A percentile compares a stretch with the other conserved stretches of the same genome.
phyloP scores from a whole-genome alignment of 2,329 filamentous ascomycete genomes.

The Alternaria rosae region DNA sequence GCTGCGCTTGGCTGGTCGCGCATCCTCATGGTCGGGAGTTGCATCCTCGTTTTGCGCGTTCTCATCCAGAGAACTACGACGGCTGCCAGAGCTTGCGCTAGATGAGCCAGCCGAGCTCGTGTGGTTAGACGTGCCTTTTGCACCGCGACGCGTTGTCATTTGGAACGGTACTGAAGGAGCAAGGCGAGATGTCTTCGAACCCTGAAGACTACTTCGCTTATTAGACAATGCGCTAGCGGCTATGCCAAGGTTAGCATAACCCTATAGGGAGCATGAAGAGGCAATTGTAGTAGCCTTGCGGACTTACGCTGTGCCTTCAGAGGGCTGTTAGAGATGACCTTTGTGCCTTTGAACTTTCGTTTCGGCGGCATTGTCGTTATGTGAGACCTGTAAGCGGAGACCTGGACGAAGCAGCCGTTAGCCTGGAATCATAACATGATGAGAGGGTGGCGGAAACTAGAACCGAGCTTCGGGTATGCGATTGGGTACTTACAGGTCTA shows the following conservation, averaged over 20 bases:
- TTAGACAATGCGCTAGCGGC: constrained; percentile 43
- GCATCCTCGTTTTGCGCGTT: constrained; percentile 39
- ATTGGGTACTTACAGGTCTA: constrained; percentile 19
- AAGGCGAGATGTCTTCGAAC: constrained; percentile 50
- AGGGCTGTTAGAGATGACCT: constrained; percentile 22
- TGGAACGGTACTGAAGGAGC: constrained; percentile 57
- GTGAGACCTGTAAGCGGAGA: constrained; percentile 9
- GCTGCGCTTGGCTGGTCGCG: constrained; percentile 48
- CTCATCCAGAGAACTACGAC: constrained; percentile 50
- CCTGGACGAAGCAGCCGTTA: constrained; percentile 25
- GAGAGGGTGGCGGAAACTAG: not conserved
- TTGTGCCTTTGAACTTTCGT: constrained; percentile 39
- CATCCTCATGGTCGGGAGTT: constrained; percentile 43
- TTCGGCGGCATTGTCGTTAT: constrained; percentile 43
- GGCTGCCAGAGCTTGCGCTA: constrained; percentile 46
- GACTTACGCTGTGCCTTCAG: constrained; percentile 32
- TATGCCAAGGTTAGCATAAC: constrained; percentile 48
- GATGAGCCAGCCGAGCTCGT: constrained; percentile 46
- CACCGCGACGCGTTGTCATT: constrained; percentile 58
- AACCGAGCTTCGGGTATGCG: not conserved
- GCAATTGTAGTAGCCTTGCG: constrained; percentile 11
- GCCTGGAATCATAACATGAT: constrained; percentile 18
- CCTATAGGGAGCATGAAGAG: constrained; percentile 24
- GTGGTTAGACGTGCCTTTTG: constrained; percentile 48
- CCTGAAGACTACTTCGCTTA: constrained; percentile 48